These are phyloP conservation scores for Nasturtium officinale DNA, from an alignment of 345 rosid species.

Conservation along the genomic window DNA sequence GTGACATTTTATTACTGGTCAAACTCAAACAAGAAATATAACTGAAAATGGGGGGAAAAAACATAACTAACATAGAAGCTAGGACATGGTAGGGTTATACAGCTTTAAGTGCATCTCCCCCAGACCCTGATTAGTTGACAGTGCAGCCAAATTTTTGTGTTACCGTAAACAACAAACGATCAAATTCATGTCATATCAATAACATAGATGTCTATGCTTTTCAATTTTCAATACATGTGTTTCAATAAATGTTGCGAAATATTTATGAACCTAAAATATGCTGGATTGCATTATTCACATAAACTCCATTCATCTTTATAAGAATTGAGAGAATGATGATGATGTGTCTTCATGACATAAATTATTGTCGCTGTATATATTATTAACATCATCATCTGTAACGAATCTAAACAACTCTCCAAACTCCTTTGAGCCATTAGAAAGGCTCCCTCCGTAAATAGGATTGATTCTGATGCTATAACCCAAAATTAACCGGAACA, in stretches of 20 bases:
- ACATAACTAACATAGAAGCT: not conserved
- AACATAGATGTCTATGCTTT: not conserved
- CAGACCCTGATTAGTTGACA: not conserved
- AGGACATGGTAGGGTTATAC: not conserved
- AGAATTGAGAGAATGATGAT: no score
- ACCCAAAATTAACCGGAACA: slow-evolving; percentile 10
- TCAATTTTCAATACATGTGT: no score
- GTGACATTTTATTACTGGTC: not conserved
- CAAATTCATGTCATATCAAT: not conserved
- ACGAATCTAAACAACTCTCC: not conserved
- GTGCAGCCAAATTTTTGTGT: not conserved
- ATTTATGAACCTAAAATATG: no score
- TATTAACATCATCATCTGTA: not conserved
- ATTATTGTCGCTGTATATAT: no score
- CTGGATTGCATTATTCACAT: not conserved
- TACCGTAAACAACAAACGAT: not conserved
- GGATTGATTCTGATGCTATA: not conserved
- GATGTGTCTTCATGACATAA: not conserved
- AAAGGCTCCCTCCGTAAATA: no score
- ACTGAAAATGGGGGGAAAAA: not conserved
- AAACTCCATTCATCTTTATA: not conserved
- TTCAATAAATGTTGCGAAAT: no score
- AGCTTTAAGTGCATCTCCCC: not conserved
- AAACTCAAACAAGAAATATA: not conserved
- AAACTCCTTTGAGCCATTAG: no score